phyloP scores from a whole-genome alignment of 805 yeast genomes.

The Brettanomyces custersianus region DNA sequence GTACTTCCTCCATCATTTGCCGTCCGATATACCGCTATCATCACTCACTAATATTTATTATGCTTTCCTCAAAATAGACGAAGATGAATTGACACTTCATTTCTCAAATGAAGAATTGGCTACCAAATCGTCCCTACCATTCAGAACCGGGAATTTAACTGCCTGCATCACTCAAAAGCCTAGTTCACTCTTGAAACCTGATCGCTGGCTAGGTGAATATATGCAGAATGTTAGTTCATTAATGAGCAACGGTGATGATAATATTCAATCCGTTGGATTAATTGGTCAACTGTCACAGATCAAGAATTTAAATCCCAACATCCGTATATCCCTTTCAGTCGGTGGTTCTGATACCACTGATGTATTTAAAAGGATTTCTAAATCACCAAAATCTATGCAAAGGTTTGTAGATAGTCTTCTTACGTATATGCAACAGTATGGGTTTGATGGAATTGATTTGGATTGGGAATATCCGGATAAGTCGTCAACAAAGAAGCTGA shows the following conservation, averaged over 20 bases:
- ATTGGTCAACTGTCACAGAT: constrained; percentile 23
- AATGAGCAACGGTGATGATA: background rate
- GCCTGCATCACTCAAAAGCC: background rate
- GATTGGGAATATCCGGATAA: constrained; percentile 87
- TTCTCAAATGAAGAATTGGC: constrained; percentile 58
- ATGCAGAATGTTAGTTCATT: background rate
- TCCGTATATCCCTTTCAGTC: constrained; percentile 61
- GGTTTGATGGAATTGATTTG: constrained; percentile 85
- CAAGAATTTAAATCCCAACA: constrained; percentile 18
- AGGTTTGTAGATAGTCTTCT: constrained; percentile 44
- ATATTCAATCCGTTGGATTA: constrained; percentile 12
- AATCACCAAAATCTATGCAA: constrained; percentile 20
- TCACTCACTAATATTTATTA: constrained; percentile 62
- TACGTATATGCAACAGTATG: constrained; percentile 38
- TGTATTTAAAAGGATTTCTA: constrained; percentile 27
- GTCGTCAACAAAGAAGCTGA: constrained; percentile 27
- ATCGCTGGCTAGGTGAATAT: constrained; percentile 4
- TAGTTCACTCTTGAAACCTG: background rate
- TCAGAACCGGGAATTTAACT: constrained; percentile 3
- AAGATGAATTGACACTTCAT: constrained; percentile 42
- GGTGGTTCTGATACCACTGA: constrained; percentile 67
- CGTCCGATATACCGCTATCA: constrained; percentile 50
- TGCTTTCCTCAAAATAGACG: constrained; percentile 61
- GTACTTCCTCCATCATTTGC: constrained; percentile 54
- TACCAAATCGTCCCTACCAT: constrained; percentile 23